Conservation (phyloP, 2,329 filamentous ascomycete species). For the Chaetomiaceae sp. region DNA sequence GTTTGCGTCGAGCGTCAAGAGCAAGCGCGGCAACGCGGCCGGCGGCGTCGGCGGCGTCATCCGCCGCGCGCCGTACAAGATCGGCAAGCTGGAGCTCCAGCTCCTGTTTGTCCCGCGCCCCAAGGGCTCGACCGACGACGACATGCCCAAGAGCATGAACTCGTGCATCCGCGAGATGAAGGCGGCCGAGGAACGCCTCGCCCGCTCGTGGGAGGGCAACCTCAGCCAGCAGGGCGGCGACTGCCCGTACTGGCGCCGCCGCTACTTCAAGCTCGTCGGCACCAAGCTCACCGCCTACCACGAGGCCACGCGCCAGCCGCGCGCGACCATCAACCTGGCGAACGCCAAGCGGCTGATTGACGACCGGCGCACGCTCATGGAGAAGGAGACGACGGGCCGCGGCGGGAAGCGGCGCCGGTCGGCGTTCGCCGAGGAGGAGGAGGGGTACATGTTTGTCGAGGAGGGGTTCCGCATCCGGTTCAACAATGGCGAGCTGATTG, state of each 20-base stretch:
- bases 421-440: conserved; percentile 95
- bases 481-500: conserved; percentile 95
- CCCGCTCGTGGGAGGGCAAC: conserved; percentile 78
- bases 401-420: conserved; percentile 81
- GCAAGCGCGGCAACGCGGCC: conserved; percentile 71
- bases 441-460: conserved; percentile 99
- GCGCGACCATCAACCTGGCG: conserved; percentile 91
- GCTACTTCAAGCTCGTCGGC: conserved; percentile 91
- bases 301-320: conserved; percentile 89
- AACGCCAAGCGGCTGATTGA: conserved; percentile 93
- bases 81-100: conserved; percentile 91
- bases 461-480: conserved; percentile 98
- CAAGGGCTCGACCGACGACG: conserved; percentile 79
- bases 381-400: conserved; percentile 75
- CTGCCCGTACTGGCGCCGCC: conserved; percentile 95
- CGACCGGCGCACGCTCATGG: conserved; percentile 76
- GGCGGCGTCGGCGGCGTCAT: conserved; percentile 44
- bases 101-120: conserved; percentile 92
- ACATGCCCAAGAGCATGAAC: conserved; percentile 99
- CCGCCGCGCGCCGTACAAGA: conserved; percentile 88
- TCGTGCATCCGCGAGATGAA: conserved; percentile 90
- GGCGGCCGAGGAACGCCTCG: conserved; percentile 76
- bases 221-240: conserved; percentile 96
- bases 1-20: conserved; percentile 84
- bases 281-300: conserved; percentile 93